phyloP scores from a whole-genome alignment of 192 early-diverging fungal genomes.

The Hyaloraphidium curvatum region DNA sequence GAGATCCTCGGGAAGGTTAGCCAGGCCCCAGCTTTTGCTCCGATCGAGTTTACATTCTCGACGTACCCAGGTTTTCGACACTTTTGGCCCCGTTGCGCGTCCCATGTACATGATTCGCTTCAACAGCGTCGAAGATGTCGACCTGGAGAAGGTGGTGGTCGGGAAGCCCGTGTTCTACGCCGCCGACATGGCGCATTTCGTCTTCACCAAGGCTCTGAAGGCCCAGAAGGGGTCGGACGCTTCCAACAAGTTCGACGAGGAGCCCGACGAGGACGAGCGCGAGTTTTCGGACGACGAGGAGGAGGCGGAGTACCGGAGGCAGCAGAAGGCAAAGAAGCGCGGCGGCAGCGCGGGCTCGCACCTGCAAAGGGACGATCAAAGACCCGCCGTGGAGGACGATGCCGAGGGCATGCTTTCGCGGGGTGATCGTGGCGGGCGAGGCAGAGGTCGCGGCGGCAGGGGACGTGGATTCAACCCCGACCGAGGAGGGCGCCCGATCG shows the following conservation, averaged over 20 bases:
- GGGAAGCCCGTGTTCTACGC: conserved; percentile 41
- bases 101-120: conserved; percentile 74
- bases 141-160: conserved; percentile 15
- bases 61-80: conserved; percentile 50
- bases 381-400: too few relatives aligned
- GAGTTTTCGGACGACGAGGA: conserved; percentile 94
- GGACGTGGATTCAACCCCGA: too few relatives aligned
- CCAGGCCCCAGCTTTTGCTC: not conserved
- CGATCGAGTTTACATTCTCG: not conserved
- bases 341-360: not conserved
- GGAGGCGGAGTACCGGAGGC: conserved; percentile 37
- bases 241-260: conserved; percentile 83
- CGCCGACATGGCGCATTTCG: conserved; percentile 35
- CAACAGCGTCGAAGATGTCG: conserved; percentile 37
- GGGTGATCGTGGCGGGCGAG: too few relatives aligned
- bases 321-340: conserved; percentile 19
- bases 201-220: conserved; percentile 41
- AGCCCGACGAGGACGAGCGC: conserved; percentile 51
- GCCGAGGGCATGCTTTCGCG: too few relatives aligned
- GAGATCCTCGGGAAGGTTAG: conserved; percentile 39
- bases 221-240: conserved; percentile 72
- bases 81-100: conserved; percentile 69
- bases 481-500: too few relatives aligned
- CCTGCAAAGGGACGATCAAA: too few relatives aligned
- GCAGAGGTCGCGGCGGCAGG: too few relatives aligned